Percentiles rank a stretch among this genome's conserved stretches.
Conservation (phyloP, 2,329 filamentous ascomycete species). For the Pseudogymnoascus sp. region DNA sequence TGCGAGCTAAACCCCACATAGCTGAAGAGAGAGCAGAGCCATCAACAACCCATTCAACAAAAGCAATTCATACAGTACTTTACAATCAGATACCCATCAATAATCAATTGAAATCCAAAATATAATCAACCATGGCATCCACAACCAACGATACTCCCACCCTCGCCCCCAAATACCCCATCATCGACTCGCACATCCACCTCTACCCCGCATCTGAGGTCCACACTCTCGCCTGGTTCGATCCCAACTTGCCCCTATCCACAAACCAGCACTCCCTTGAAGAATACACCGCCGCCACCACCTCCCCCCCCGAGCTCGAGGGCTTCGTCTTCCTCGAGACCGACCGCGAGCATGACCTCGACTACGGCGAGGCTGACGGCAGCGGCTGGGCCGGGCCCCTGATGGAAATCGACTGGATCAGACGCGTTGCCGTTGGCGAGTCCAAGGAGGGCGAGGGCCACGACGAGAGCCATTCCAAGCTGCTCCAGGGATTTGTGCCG, state of each 20-base stretch:
- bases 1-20: slow-evolving; percentile 4
- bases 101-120: neutral
- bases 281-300: slow-evolving; percentile 24
- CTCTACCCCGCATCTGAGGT: slow-evolving; percentile 66
- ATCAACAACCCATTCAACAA: neutral
- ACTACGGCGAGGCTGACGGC: slow-evolving; percentile 35
- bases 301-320: slow-evolving; percentile 36
- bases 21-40: neutral
- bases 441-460: slow-evolving; percentile 52
- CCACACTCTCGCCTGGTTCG: slow-evolving; percentile 59
- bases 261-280: slow-evolving; percentile 22
- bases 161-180: slow-evolving; percentile 35
- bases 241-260: slow-evolving; percentile 43
- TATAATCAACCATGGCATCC: neutral
- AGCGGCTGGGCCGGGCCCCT: slow-evolving; percentile 60
- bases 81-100: neutral
- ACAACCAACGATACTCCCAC: neutral
- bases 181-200: slow-evolving; percentile 90
- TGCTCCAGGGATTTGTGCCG: slow-evolving; percentile 64
- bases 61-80: neutral
- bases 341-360: slow-evolving; percentile 58
- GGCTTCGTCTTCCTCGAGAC: slow-evolving; percentile 81
- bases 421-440: slow-evolving; percentile 53
- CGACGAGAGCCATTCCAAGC: slow-evolving; percentile 37
- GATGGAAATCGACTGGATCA: slow-evolving; percentile 61